phyloP scores from a whole-genome alignment of 225 moss, liverwort and hornwort genomes.

The Pseudisothecium myosuroides region DNA sequence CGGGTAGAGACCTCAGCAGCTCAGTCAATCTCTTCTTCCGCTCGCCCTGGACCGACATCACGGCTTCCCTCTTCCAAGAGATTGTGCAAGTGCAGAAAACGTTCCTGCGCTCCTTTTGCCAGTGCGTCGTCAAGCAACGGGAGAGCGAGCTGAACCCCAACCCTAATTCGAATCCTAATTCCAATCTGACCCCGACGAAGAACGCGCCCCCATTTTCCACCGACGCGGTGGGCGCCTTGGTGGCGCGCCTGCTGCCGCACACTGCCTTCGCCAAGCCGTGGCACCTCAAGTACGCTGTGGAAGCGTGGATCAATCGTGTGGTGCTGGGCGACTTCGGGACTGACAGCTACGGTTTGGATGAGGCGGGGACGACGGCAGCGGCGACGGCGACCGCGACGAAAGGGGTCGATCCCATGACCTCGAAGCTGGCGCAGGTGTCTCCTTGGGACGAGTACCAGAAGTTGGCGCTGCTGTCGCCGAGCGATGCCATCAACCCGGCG shows the following conservation, averaged over 20 bases:
- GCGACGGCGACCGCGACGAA: not conserved
- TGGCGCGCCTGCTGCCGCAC: conserved; percentile 27
- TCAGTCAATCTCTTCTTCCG: conserved; percentile 25
- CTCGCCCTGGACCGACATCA: conserved; percentile 29
- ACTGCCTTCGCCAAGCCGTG: conserved; percentile 38
- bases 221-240: conserved; percentile 13
- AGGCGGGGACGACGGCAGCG: not conserved
- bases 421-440: not conserved
- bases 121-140: conserved; percentile 30
- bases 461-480: conserved; percentile 6
- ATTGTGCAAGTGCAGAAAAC: conserved; percentile 47
- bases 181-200: not conserved
- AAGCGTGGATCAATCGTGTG: conserved; percentile 42
- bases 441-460: conserved; percentile 11
- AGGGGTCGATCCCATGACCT: not conserved
- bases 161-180: not conserved
- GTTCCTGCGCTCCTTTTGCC: conserved; percentile 37
- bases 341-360: conserved; percentile 16
- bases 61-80: conserved; percentile 26
- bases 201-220: not conserved
- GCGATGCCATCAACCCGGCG: conserved; percentile 39
- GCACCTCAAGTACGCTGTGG: conserved; percentile 48
- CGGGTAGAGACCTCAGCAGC: conserved; percentile 6
- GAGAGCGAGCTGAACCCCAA: not conserved
- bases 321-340: conserved; percentile 42